Evolutionary conservation across 1,139 yeast species (phyloP), one percentile per base, ranked within the genome.

Genomic region (Suhomyces anneliseae): DNA sequence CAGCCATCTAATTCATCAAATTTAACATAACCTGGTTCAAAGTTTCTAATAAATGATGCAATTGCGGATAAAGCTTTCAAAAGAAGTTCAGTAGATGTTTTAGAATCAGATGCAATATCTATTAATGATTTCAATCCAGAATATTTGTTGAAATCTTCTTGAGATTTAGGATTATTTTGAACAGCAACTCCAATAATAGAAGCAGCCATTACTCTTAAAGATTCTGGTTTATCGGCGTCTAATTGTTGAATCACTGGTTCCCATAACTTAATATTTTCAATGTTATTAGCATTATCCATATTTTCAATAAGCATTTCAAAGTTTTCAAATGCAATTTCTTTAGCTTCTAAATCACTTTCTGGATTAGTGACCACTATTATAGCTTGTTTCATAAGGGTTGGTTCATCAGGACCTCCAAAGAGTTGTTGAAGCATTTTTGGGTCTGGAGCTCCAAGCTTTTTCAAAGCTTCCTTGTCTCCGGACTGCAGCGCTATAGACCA

Each of bases 271-370:
- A 90, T 65, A 57, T 87, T 87, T 54, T 87, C 93, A 54, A 93
- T 85, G 60, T 90, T 90, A 66, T 93, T 92, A 26, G 99, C 98
- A 64, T 93, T 93, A 65, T 93, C 99, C 55, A 93, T 69, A 61
- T 90, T 90, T 64, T 93, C 99, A 50, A 93, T 87, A 49, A 93
- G 75, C 95, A 92, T 90, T 65, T 93, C 97, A 59, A 92, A 86
- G 64, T 90, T 90, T 54, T 93, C 98, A 51, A 92, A 78, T 0
- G 98, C 97, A 12, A 82, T 79, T 48, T 84, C 76, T 56, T 85
- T 85, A 59, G 79, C 78, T 42, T 85, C 93, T 32, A 79, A 60
- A 4, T 76, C 76, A 15, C 84, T 84, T 40, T 81, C 85, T n/a
- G 82, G 79, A 59, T 81, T 77, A n/a, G 69, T 63, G 7, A 88